Percentiles rank a stretch among this genome's conserved stretches.
Conservation (phyloP, 306 rosid genomes). For the Cucumis hystrix region DNA sequence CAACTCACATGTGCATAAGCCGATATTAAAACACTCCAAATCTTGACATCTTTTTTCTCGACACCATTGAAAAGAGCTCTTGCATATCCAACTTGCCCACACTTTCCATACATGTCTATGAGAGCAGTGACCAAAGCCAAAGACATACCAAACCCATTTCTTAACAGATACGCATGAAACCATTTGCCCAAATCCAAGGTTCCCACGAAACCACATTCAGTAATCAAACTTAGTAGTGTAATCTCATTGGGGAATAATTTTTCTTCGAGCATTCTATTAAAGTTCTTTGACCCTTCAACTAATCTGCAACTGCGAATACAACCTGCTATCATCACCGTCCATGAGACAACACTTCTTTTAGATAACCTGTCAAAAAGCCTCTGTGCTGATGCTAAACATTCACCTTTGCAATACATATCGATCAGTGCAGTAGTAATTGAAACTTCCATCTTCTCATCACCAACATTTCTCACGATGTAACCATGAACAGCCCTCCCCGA, state of each 20-base stretch:
- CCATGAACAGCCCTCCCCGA: conserved; percentile 46
- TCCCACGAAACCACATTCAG: conserved; percentile 28
- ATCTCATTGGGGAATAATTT: conserved; percentile 45
- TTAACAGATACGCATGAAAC: conserved; percentile 34
- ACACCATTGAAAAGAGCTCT: conserved; percentile 31
- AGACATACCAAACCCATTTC: conserved; percentile 32
- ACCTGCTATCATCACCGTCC: conserved; percentile 41
- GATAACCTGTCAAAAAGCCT: conserved; percentile 29
- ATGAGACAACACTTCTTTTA: conserved; percentile 28
- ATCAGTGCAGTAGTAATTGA: conserved; percentile 30
- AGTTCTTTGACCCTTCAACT: conserved; percentile 19
- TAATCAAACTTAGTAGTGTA: conserved; percentile 39
- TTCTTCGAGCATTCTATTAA: conserved; percentile 27
- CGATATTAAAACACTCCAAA: conserved; percentile 54
- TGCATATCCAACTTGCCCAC: conserved; percentile 32
- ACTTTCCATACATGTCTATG: conserved; percentile 63
- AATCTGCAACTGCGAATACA: conserved; percentile 17
- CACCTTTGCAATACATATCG: conserved; percentile 45
- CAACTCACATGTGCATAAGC: conserved; percentile 29
- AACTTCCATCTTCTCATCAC: conserved; percentile 15
- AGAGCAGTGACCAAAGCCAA: conserved; percentile 43
- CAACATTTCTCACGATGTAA: conserved; percentile 29
- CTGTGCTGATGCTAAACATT: conserved; percentile 20
- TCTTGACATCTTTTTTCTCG: conserved; percentile 28
- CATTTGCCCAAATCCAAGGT: conserved; percentile 37